phyloP scores from a whole-genome alignment of 257 asterid genomes.

The Solanum etuberosum region DNA sequence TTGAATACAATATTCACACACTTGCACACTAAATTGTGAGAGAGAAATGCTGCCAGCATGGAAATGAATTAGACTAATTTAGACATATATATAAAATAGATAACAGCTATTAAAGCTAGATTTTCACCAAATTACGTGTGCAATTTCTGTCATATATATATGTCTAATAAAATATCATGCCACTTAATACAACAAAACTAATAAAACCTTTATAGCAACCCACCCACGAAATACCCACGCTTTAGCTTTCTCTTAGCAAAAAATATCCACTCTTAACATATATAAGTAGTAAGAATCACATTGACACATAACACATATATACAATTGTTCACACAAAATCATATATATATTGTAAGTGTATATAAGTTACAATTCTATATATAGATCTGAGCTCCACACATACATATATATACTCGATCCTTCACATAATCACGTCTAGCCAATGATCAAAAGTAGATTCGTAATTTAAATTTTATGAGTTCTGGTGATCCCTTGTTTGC shows the following conservation, averaged over 20 bases:
- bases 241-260: slow-evolving; percentile 1
- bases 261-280: neutral
- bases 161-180: neutral
- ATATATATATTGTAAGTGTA: neutral
- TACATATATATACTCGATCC: neutral
- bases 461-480: neutral
- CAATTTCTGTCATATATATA: neutral
- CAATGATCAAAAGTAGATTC: neutral
- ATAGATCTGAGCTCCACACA: neutral
- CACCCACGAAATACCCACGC: slow-evolving; percentile 54
- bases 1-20: neutral
- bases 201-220: slow-evolving; percentile 1
- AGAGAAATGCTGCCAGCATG: neutral
- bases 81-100: neutral
- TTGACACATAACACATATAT: neutral
- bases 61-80: neutral
- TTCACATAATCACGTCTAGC: neutral
- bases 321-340: neutral
- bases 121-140: neutral
- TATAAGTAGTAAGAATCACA: neutral
- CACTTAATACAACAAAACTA: neutral
- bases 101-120: neutral
- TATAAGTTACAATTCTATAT: neutral
- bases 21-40: neutral
- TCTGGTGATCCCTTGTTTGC: neutral